Evolutionary conservation across 805 yeast species (phyloP).

Genomic region (Ogataea pini): DNA sequence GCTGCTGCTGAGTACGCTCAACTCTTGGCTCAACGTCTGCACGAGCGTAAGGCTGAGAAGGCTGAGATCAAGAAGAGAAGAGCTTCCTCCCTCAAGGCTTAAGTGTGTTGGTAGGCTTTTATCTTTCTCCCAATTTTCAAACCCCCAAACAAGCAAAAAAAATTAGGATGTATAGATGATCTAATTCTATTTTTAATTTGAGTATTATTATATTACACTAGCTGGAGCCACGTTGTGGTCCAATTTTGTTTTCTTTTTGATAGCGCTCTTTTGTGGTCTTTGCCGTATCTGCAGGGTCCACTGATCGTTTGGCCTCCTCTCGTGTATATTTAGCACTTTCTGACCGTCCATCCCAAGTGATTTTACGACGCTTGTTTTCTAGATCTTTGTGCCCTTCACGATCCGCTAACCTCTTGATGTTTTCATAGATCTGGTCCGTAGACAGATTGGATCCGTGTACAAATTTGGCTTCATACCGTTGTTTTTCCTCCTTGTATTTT

Average conservation of each 20-base stretch:
- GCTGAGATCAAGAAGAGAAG: slow-evolving; percentile 99
- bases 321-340: slow-evolving; percentile 29
- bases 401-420: slow-evolving; percentile 47
- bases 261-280: slow-evolving; percentile 24
- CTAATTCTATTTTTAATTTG: slow-evolving; percentile 20
- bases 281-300: slow-evolving; percentile 28
- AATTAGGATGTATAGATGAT: slow-evolving; percentile 13
- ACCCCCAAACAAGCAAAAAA: slow-evolving; percentile 7
- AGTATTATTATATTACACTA: slow-evolving; percentile 4
- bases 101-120: slow-evolving; percentile 30
- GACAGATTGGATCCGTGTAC: slow-evolving; percentile 33
- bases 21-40: slow-evolving; percentile 95
- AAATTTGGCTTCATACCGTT: slow-evolving; percentile 58
- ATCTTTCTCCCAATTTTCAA: slow-evolving; percentile 5
- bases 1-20: slow-evolving; percentile 99
- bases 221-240: slow-evolving; percentile 15
- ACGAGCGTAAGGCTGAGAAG: slow-evolving; percentile 97
- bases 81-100: slow-evolving; percentile 97
- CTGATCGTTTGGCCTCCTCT: slow-evolving; percentile 18
- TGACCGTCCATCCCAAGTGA: slow-evolving; percentile 38
- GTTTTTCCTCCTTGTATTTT: slow-evolving; percentile 67
- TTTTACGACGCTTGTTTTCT: slow-evolving; percentile 30
- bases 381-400: neutral
- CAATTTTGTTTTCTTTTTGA: slow-evolving; percentile 21
- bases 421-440: slow-evolving; percentile 57